phyloP scores from a whole-genome alignment of 2,329 filamentous ascomycete genomes.

The Fusarium tanahbumbuense region DNA sequence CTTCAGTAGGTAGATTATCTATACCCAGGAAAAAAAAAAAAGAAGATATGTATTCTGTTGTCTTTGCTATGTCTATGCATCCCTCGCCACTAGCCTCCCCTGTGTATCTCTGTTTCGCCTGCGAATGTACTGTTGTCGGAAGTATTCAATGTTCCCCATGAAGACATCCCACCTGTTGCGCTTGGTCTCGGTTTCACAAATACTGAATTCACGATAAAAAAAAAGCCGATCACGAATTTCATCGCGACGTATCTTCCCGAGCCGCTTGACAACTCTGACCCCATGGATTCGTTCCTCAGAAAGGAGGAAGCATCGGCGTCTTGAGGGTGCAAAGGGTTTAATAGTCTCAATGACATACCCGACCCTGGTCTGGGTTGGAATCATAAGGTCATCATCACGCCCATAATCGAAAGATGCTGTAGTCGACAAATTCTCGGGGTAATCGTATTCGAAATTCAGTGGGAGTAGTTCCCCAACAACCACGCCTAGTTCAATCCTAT shows the following conservation, averaged over 20 bases:
- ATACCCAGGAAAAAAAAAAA: neutral
- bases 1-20: neutral
- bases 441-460: neutral
- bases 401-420: neutral
- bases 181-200: neutral
- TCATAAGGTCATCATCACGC: neutral
- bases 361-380: neutral
- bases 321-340: neutral
- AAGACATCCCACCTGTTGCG: neutral
- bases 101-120: neutral
- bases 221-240: neutral
- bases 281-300: neutral
- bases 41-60: neutral
- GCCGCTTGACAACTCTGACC: neutral
- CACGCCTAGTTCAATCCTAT: neutral
- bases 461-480: neutral
- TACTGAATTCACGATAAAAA: neutral
- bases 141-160: neutral
- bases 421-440: neutral
- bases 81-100: neutral
- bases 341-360: neutral
- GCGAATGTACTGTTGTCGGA: neutral
- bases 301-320: neutral
- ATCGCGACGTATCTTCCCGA: neutral
- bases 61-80: neutral